Conservation (phyloP, 1,284 basidiomycete species). For the Apiotrichum sp. region DNA sequence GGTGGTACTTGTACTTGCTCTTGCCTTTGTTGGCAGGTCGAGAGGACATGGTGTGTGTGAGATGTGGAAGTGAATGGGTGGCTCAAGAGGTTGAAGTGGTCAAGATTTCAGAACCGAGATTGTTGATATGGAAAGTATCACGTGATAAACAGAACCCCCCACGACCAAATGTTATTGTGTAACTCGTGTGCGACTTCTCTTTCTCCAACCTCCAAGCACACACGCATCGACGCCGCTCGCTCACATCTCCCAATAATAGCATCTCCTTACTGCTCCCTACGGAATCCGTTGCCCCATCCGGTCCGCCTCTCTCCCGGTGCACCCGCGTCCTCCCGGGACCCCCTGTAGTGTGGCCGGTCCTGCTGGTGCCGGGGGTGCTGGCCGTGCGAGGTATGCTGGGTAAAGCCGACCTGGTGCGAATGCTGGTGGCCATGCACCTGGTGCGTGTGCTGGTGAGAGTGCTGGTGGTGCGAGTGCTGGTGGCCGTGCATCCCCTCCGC, state of each 20-base stretch:
- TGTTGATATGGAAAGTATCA: too few species aligned
- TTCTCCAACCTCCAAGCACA: too few species aligned
- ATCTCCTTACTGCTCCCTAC: conserved; percentile 20
- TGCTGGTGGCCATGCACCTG: too few species aligned
- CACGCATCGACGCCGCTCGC: too few species aligned
- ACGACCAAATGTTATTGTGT: too few species aligned
- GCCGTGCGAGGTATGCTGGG: not conserved
- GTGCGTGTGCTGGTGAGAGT: not conserved
- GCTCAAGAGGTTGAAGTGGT: too few species aligned
- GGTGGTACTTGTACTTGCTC: conserved; percentile 1
- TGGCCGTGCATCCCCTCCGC: not conserved
- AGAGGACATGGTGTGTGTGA: not conserved
- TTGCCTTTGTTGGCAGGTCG: not conserved
- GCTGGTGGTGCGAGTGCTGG: conserved; percentile 1
- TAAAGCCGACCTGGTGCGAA: conserved; percentile 2
- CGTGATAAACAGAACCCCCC: too few species aligned
- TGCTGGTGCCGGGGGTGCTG: conserved; percentile 1
- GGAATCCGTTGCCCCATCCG: conserved; percentile 17
- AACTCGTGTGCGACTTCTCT: too few species aligned
- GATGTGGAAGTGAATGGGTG: not conserved
- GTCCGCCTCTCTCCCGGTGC: conserved; percentile 6
- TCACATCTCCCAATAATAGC: too few species aligned
- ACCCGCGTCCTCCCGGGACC: conserved; percentile 12
- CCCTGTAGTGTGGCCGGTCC: conserved; percentile 10
- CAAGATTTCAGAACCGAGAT: too few species aligned